Conservation (phyloP, 768 basidiomycete species). For the Paxillus involutus region DNA sequence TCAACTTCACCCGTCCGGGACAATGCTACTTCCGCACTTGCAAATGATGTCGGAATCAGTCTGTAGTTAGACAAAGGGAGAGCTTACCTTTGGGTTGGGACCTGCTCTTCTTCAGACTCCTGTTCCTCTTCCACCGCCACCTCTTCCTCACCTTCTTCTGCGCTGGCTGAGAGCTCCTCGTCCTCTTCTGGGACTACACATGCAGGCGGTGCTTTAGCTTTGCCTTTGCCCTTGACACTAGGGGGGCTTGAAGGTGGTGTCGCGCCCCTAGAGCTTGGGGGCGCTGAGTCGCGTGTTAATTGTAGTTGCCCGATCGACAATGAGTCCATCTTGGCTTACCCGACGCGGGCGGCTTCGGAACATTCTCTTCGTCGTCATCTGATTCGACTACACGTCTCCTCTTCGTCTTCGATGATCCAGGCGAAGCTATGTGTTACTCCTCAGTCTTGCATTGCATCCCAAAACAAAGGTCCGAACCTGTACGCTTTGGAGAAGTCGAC, state of each 20-base stretch:
- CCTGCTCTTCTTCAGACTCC: constrained; percentile 45
- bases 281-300: neutral
- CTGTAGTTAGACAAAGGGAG: neutral
- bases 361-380: constrained; percentile 43
- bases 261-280: neutral
- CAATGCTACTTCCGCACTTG: constrained; percentile 69
- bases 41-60: constrained; percentile 2
- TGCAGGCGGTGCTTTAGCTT: constrained; percentile 16
- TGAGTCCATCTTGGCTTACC: neutral
- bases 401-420: constrained; percentile 38
- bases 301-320: neutral
- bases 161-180: constrained; percentile 32
- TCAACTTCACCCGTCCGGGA: constrained; percentile 68
- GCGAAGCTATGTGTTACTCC: constrained; percentile 15
- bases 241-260: constrained; percentile 1
- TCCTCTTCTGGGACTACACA: constrained; percentile 27
- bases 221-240: constrained; percentile 13
- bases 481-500: constrained; percentile 18
- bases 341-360: constrained; percentile 2
- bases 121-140: constrained; percentile 37
- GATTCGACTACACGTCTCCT: constrained; percentile 54
- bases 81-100: constrained; percentile 65
- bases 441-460: neutral
- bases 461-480: neutral
- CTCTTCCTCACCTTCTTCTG: constrained; percentile 42